Conservation (phyloP, 495 filamentous ascomycete genomes). For the Cercophora scortea region DNA sequence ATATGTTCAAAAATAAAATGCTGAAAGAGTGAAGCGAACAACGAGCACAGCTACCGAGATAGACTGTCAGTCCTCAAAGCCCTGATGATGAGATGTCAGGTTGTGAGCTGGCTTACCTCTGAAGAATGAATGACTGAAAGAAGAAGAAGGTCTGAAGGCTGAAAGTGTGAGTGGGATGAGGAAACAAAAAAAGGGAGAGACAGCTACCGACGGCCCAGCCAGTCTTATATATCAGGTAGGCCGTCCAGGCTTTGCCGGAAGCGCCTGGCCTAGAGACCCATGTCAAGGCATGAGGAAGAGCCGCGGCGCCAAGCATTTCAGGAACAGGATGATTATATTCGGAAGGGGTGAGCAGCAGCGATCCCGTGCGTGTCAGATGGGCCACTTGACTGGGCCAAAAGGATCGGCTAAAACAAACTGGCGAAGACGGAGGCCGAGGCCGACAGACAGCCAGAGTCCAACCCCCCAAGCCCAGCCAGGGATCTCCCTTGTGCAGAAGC, state of each 20-base stretch:
- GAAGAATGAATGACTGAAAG: slow-evolving; percentile 41
- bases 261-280: slow-evolving; percentile 6
- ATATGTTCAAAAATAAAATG: slow-evolving; percentile 26
- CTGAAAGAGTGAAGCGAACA: slow-evolving; percentile 41
- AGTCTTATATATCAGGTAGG: slow-evolving; percentile 33
- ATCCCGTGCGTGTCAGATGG: slow-evolving; percentile 42
- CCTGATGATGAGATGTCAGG: background rate
- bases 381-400: slow-evolving; percentile 26
- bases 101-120: slow-evolving; percentile 28
- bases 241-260: slow-evolving; percentile 5
- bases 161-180: slow-evolving; percentile 31
- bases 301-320: slow-evolving; percentile 32
- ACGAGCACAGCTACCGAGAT: slow-evolving; percentile 38
- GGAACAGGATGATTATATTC: slow-evolving; percentile 24
- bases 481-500: slow-evolving; percentile 3
- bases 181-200: slow-evolving; percentile 22
- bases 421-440: background rate
- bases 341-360: slow-evolving; percentile 30
- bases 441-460: no score
- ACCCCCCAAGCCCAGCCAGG: slow-evolving; percentile 5
- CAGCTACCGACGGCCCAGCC: slow-evolving; percentile 10
- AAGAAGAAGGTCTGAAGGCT: slow-evolving; percentile 20
- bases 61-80: slow-evolving; percentile 8
- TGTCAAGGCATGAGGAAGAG: slow-evolving; percentile 27
- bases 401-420: slow-evolving; percentile 35